These are phyloP conservation scores for Tuber melanosporum DNA, from an alignment of 495 filamentous ascomycete genomes.

Conservation along the genomic window DNA sequence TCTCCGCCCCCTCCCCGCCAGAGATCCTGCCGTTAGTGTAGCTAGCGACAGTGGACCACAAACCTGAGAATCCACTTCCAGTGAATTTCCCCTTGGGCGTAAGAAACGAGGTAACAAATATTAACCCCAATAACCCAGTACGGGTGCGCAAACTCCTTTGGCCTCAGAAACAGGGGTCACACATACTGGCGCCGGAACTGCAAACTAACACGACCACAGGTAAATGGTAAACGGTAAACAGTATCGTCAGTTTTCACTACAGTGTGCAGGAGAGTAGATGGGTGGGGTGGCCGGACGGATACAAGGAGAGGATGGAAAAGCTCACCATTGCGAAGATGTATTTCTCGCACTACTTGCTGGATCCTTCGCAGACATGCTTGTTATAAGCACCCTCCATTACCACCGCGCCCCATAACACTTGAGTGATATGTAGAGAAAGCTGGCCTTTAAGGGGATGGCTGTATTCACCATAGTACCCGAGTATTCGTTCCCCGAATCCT, in stretches of 20 bases:
- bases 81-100: not conserved
- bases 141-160: constrained; percentile 68
- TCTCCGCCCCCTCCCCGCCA: constrained; percentile 41
- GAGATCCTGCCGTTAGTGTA: constrained; percentile 51
- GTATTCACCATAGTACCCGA: constrained; percentile 34
- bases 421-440: constrained; percentile 30
- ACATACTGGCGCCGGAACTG: constrained; percentile 60
- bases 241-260: not conserved
- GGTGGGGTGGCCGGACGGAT: no score
- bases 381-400: constrained; percentile 36
- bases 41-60: constrained; percentile 65
- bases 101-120: not conserved
- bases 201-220: constrained; percentile 55
- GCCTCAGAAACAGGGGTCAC: constrained; percentile 72
- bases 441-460: constrained; percentile 24
- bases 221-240: no score
- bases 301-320: not conserved
- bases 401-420: constrained; percentile 35
- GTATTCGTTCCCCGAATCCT: not conserved
- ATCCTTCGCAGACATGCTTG: constrained; percentile 24
- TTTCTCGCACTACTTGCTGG: constrained; percentile 30
- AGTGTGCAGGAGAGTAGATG: not conserved
- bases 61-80: constrained; percentile 63
- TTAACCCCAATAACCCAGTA: constrained; percentile 76
- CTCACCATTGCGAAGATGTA: constrained; percentile 41